Conservation (phyloP, 257 asterid genomes). For the Cordia subcordata region DNA sequence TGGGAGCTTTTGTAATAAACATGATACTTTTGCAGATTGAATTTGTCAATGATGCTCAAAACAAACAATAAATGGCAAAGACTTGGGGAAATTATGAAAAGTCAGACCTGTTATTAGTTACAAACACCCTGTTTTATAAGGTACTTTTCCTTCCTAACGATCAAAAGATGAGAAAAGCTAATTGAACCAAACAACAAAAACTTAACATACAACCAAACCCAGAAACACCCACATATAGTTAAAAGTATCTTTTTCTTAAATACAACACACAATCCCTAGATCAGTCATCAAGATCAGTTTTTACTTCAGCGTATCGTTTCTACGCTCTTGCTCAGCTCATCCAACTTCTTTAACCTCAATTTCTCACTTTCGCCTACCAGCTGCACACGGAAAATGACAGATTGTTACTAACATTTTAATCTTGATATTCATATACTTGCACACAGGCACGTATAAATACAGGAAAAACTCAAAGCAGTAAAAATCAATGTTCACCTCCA, state of each 20-base stretch:
- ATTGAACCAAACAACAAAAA: slow-evolving; percentile 37
- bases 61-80: neutral
- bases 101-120: slow-evolving; percentile 37
- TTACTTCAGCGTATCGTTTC: slow-evolving; percentile 50
- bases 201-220: slow-evolving; percentile 60
- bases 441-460: too few relatives aligned
- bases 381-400: slow-evolving; percentile 30
- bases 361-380: slow-evolving; percentile 88
- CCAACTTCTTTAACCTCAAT: slow-evolving; percentile 88
- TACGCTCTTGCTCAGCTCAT: slow-evolving; percentile 98
- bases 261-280: slow-evolving; percentile 59
- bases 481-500: slow-evolving; percentile 69
- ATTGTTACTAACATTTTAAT: neutral
- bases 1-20: too few relatives aligned
- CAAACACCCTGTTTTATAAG: slow-evolving; percentile 42
- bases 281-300: slow-evolving; percentile 34
- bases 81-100: slow-evolving; percentile 26
- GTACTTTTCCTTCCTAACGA: slow-evolving; percentile 45
- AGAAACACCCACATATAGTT: slow-evolving; percentile 46
- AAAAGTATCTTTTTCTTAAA: slow-evolving; percentile 45
- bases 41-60: neutral
- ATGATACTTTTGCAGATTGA: too few relatives aligned
- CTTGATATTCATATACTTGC: too few relatives aligned
- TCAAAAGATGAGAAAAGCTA: slow-evolving; percentile 50
- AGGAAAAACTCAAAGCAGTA: neutral